Percentiles rank a stretch among this genome's conserved stretches.
phyloP scores from a whole-genome alignment of 2,329 filamentous ascomycete species.

The Dactylonectria macrodidyma region DNA sequence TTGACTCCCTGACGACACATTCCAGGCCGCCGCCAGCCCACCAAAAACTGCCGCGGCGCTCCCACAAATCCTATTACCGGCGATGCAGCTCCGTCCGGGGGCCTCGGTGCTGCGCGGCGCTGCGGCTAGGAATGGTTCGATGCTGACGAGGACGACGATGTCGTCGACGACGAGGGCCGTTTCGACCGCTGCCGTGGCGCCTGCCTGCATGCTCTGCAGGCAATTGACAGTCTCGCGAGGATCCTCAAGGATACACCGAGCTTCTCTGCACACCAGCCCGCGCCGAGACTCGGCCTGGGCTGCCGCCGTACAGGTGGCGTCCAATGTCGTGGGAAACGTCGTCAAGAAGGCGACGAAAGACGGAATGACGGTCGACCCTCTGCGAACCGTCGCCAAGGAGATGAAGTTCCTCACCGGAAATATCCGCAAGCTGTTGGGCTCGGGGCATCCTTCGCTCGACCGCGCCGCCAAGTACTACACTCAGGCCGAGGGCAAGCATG shows the following conservation, averaged over 20 bases:
- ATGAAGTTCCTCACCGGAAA: conserved; percentile 97
- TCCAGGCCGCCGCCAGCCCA: conserved; percentile 4
- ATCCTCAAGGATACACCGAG: conserved; percentile 52
- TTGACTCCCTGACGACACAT: conserved; percentile 3
- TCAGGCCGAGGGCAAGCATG: conserved; percentile 95
- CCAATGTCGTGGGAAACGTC: conserved; percentile 80
- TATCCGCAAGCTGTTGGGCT: conserved; percentile 92
- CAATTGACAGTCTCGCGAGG: conserved; percentile 50
- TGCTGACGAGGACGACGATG: conserved; percentile 37
- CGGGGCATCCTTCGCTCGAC: conserved; percentile 93
- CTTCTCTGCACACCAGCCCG: conserved; percentile 60
- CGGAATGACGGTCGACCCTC: conserved; percentile 85
- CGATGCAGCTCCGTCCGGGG: conserved; percentile 70
- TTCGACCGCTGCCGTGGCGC: conserved; percentile 32
- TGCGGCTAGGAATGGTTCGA: conserved; percentile 46
- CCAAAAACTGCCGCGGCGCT: conserved; percentile 25
- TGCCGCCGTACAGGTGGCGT: conserved; percentile 79
- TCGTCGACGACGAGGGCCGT: conserved; percentile 24
- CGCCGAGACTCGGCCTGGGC: conserved; percentile 77
- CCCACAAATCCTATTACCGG: conserved; percentile 17
- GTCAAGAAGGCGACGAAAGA: conserved; percentile 74
- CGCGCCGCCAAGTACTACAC: conserved; percentile 99
- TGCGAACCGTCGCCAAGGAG: conserved; percentile 93
- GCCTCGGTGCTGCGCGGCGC: conserved; percentile 65
- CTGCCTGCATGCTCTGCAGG: conserved; percentile 52